phyloP scores from a whole-genome alignment of 768 basidiomycete species.

The Suillus bovinus region DNA sequence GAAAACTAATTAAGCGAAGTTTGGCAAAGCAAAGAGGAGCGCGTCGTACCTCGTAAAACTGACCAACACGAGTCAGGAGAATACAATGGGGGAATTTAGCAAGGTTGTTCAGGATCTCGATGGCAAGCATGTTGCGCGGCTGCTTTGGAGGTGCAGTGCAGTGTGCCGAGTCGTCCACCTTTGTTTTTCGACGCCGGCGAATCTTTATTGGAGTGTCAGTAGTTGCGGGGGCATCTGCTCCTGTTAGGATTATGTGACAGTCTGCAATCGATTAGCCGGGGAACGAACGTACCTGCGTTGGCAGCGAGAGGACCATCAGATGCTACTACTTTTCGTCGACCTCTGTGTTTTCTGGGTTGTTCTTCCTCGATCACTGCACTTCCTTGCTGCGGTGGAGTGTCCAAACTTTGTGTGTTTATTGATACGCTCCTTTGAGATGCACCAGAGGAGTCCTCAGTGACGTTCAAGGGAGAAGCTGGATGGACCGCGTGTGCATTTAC shows the following conservation, averaged over 20 bases:
- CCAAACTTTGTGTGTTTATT: not conserved
- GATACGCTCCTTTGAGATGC: not conserved
- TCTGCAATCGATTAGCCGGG: not conserved
- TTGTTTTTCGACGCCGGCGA: not conserved
- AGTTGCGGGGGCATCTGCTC: too few relatives aligned
- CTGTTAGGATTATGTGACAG: not conserved
- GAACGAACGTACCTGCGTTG: not conserved
- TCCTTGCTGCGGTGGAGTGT: not conserved
- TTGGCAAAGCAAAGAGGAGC: slow-evolving; percentile 1
- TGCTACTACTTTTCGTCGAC: not conserved
- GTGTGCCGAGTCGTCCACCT: slow-evolving; percentile 5
- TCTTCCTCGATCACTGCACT: not conserved
- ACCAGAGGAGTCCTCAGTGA: not conserved
- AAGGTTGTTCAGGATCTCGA: slow-evolving; percentile 70
- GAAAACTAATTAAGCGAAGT: slow-evolving; percentile 13
- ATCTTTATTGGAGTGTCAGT: not conserved
- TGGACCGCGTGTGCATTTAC: not conserved
- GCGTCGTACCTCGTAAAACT: slow-evolving; percentile 85
- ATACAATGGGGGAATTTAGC: slow-evolving; percentile 84
- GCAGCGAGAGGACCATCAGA: not conserved
- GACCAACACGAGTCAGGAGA: slow-evolving; percentile 87
- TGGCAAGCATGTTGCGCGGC: slow-evolving; percentile 57
- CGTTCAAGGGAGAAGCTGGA: not conserved
- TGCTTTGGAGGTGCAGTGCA: slow-evolving; percentile 15
- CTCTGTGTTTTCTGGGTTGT: not conserved